Conservation (phyloP, 208 protist genomes). For the Naegleria gruberi region DNA sequence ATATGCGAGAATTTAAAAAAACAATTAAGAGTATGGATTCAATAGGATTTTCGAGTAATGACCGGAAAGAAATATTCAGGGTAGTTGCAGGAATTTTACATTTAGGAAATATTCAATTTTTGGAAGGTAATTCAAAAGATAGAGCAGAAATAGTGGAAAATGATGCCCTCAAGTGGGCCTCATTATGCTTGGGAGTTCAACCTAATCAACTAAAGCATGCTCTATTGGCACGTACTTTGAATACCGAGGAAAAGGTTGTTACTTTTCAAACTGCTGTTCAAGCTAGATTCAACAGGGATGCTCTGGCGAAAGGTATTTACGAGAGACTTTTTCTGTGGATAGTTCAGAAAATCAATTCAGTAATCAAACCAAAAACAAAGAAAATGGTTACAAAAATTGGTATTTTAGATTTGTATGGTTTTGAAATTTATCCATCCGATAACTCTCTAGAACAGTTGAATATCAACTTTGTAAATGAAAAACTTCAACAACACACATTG, state of each 20-base stretch:
- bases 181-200: conserved; percentile 45
- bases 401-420: conserved; percentile 83
- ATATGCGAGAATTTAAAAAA: conserved; percentile 35
- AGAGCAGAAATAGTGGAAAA: not conserved
- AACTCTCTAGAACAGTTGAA: not conserved
- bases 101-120: conserved; percentile 37
- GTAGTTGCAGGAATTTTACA: conserved; percentile 50
- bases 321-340: conserved; percentile 61
- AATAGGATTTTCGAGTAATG: conserved; percentile 39
- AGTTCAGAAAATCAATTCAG: conserved; percentile 54
- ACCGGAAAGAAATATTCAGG: conserved; percentile 50
- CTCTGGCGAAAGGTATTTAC: conserved; percentile 61
- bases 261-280: conserved; percentile 37
- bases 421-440: conserved; percentile 52
- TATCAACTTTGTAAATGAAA: conserved; percentile 20
- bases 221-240: conserved; percentile 23
- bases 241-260: not conserved
- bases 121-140: conserved; percentile 39
- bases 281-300: conserved; percentile 51
- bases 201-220: conserved; percentile 32
- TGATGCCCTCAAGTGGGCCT: not conserved
- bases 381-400: conserved; percentile 34
- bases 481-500: not conserved
- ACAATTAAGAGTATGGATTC: conserved; percentile 35
- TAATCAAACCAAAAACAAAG: not conserved